Evolutionary conservation across 495 filamentous ascomycete genomes (phyloP).

Genomic region (Pyronema domesticum): DNA sequence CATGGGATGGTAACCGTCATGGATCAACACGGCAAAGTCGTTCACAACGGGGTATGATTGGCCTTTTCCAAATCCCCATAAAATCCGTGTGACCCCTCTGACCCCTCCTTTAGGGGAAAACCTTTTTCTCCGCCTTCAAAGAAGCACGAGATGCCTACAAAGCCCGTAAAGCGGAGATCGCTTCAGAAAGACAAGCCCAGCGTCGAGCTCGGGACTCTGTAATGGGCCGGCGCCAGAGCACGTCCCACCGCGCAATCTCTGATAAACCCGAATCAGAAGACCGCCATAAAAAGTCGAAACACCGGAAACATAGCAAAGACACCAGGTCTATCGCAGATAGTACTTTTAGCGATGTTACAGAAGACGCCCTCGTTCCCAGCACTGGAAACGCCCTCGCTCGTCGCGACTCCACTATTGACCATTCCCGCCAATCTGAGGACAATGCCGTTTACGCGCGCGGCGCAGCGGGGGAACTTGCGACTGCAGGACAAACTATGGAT

Average conservation of each 20-base stretch:
- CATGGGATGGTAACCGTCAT: not conserved
- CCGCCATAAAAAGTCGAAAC: not conserved
- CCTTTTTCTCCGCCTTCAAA: conserved; percentile 20
- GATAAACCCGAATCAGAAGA: too few species aligned
- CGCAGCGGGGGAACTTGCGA: conserved; percentile 1
- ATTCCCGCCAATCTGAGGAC: not conserved
- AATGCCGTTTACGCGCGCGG: not conserved
- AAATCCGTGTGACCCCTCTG: not conserved
- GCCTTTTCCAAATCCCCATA: not conserved
- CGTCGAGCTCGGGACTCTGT: conserved; percentile 10
- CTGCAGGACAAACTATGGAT: conserved; percentile 11
- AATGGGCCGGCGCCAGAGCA: not conserved
- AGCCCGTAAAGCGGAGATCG: conserved; percentile 22
- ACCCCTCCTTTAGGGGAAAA: conserved; percentile 12
- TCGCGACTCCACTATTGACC: not conserved
- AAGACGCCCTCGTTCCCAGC: not conserved
- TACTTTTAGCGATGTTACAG: not conserved
- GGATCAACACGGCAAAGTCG: conserved; percentile 3
- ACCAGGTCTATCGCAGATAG: not conserved
- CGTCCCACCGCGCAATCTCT: not conserved
- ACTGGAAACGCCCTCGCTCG: not conserved
- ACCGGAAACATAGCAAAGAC: not conserved
- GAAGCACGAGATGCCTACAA: conserved; percentile 20
- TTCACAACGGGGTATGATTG: conserved; percentile 1
- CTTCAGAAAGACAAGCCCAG: conserved; percentile 11